A percentile compares a stretch with the other conserved stretches of the same genome.
phyloP scores from a whole-genome alignment of 768 basidiomycete species.

The Lactifluus subvellereus region DNA sequence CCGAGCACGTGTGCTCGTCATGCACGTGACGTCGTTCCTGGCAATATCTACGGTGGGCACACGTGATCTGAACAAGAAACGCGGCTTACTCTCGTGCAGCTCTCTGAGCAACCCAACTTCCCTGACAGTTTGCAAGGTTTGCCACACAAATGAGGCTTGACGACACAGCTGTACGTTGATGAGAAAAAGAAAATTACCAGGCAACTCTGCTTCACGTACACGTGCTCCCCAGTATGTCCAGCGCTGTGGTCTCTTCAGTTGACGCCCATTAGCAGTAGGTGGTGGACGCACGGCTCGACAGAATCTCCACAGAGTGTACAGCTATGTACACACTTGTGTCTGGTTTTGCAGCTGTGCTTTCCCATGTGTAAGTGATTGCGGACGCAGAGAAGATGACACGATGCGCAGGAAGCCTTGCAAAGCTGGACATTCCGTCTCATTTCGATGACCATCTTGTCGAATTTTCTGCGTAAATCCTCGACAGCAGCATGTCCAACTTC shows the following conservation, averaged over 20 bases:
- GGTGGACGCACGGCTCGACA: slow-evolving; percentile 34
- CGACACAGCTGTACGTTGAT: slow-evolving; percentile 39
- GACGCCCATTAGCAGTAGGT: background rate
- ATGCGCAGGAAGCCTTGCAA: slow-evolving; percentile 43
- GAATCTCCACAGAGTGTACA: slow-evolving; percentile 41
- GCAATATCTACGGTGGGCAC: background rate
- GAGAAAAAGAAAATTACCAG: background rate
- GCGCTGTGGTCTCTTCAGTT: slow-evolving; percentile 35
- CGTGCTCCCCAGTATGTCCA: slow-evolving; percentile 50
- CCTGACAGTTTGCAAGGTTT: slow-evolving; percentile 41
- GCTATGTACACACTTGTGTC: slow-evolving; percentile 40
- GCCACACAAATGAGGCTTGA: slow-evolving; percentile 50
- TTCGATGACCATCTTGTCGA: slow-evolving; percentile 41
- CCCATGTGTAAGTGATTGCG: slow-evolving; percentile 41
- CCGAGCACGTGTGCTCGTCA: slow-evolving; percentile 49
- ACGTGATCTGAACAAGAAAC: background rate
- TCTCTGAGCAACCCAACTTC: slow-evolving; percentile 44
- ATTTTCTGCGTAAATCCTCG: slow-evolving; percentile 39
- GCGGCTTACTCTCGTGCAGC: slow-evolving; percentile 46
- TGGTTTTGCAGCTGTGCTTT: slow-evolving; percentile 45
- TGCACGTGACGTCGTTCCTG: slow-evolving; percentile 46
- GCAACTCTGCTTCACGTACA: slow-evolving; percentile 33
- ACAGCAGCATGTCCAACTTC: slow-evolving; percentile 39
- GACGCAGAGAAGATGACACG: slow-evolving; percentile 47
- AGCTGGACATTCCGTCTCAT: slow-evolving; percentile 42